Evolutionary conservation across 345 rosid genomes (phyloP).

Genomic region (Salix viminalis): DNA sequence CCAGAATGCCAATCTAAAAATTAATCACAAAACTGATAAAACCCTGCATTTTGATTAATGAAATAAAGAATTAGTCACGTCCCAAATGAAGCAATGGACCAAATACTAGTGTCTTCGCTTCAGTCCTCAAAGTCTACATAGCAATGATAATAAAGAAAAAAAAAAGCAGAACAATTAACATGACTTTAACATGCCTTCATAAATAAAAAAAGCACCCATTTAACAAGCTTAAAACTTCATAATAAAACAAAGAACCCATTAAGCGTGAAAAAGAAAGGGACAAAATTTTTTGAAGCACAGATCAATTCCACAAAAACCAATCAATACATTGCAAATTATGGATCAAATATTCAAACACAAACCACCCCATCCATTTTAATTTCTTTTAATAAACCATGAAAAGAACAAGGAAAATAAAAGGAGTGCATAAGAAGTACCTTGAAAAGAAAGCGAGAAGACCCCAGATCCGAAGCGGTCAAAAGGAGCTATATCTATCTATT

Average conservation of each 20-base stretch:
- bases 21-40: not conserved
- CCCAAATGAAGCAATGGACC: not conserved
- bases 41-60: constrained; percentile 10
- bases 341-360: not conserved
- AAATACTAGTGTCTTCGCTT: not conserved
- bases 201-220: not conserved
- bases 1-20: constrained; percentile 1
- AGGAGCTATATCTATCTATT: not conserved
- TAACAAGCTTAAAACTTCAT: not conserved
- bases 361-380: not conserved
- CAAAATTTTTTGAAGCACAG: not conserved
- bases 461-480: constrained; percentile 11
- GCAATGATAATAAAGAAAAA: too few relatives aligned
- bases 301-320: not conserved
- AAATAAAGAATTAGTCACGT: not conserved
- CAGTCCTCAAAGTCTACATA: not conserved
- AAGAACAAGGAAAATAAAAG: not conserved
- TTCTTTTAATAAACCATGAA: not conserved
- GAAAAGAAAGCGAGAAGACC: not conserved
- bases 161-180: not conserved
- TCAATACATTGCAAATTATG: not conserved
- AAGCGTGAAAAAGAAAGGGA: constrained; percentile 6
- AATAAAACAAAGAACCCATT: not conserved
- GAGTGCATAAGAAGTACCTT: constrained; percentile 1
- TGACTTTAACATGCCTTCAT: constrained; percentile 2